Conservation (phyloP, 2,329 filamentous ascomycete genomes). For the Alternaria incomplexa region DNA sequence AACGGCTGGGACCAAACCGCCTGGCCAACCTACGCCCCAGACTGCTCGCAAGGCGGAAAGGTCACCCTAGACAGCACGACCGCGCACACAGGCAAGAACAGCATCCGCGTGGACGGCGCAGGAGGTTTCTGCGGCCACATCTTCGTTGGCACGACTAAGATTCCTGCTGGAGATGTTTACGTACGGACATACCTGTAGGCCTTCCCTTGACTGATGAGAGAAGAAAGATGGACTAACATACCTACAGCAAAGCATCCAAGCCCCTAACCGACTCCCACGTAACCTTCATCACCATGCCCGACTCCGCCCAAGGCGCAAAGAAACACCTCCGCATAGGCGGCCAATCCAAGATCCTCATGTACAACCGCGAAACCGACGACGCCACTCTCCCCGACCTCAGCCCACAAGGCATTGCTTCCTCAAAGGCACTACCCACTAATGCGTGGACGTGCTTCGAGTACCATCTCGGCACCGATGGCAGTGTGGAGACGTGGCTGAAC, state of each 20-base stretch:
- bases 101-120: constrained; percentile 76
- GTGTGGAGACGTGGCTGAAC: constrained; percentile 67
- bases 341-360: constrained; percentile 67
- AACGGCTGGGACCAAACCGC: constrained; percentile 62
- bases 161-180: constrained; percentile 64
- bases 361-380: constrained; percentile 68
- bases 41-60: constrained; percentile 66
- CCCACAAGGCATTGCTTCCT: constrained; percentile 64
- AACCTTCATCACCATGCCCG: constrained; percentile 69
- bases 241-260: constrained; percentile 60
- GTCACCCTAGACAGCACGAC: constrained; percentile 63
- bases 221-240: not conserved
- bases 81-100: constrained; percentile 66
- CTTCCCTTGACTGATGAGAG: not conserved
- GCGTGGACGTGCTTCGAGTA: constrained; percentile 68
- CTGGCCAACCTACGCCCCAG: constrained; percentile 65
- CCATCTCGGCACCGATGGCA: constrained; percentile 64
- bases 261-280: constrained; percentile 66
- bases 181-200: constrained; percentile 63
- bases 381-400: constrained; percentile 67
- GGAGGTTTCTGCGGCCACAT: constrained; percentile 61
- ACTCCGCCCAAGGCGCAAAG: constrained; percentile 60
- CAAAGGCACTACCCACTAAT: constrained; percentile 57
- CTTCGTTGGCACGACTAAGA: constrained; percentile 64
- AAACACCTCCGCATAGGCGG: constrained; percentile 69